These are phyloP conservation scores for Xylaria sp. DNA, from an alignment of 2,329 filamentous ascomycete species.

Conservation along the genomic window DNA sequence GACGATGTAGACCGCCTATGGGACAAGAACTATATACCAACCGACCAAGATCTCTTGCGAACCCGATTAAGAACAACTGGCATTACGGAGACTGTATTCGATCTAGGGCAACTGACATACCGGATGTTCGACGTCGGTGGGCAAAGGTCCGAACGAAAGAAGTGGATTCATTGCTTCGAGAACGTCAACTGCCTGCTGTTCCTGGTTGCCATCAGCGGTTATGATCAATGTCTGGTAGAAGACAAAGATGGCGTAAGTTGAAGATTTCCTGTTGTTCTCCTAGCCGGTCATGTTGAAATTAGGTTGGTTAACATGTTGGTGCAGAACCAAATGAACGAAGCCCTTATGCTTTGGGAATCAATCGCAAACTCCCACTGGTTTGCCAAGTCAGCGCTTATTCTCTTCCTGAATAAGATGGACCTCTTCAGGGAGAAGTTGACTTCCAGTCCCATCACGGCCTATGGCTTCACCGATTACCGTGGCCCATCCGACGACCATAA, in stretches of 20 bases:
- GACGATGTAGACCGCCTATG: conserved; percentile 80
- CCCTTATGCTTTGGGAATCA: conserved; percentile 86
- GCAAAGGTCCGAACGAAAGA: conserved; percentile 92
- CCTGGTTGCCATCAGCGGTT: conserved; percentile 93
- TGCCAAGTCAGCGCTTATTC: conserved; percentile 80
- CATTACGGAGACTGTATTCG: conserved; percentile 95
- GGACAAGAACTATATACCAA: conserved; percentile 82
- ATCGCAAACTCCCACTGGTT: conserved; percentile 91
- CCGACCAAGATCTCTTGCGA: conserved; percentile 93
- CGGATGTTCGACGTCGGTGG: conserved; percentile 97
- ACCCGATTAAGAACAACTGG: conserved; percentile 92
- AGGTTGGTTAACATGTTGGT: conserved; percentile 25
- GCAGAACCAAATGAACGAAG: conserved; percentile 92
- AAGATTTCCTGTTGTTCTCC: conserved; percentile 4
- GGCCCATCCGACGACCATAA: conserved; percentile 78
- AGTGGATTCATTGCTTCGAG: conserved; percentile 98
- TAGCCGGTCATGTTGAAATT: not conserved
- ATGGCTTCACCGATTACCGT: conserved; percentile 82
- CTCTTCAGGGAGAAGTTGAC: conserved; percentile 82
- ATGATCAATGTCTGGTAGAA: conserved; percentile 95
- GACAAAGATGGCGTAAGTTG: conserved; percentile 90
- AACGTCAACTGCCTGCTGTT: conserved; percentile 93
- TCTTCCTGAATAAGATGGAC: conserved; percentile 91
- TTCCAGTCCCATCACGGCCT: conserved; percentile 75
- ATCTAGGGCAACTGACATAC: conserved; percentile 90